Evolutionary conservation across 2,329 filamentous ascomycete species (phyloP).

Genomic region (Rachicladosporium sp.): DNA sequence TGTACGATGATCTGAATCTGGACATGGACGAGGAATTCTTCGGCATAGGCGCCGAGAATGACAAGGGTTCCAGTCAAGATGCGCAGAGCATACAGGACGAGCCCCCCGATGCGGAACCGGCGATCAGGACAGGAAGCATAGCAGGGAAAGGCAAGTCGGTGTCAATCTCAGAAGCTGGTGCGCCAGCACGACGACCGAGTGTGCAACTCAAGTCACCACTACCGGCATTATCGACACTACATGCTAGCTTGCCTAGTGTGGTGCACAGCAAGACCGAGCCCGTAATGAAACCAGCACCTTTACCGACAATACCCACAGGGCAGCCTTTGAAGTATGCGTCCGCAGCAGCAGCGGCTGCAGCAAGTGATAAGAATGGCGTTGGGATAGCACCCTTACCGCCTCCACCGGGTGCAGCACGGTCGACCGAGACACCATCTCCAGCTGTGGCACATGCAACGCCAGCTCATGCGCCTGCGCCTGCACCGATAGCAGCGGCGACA

Average conservation of each 20-base stretch:
- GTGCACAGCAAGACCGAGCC: slow-evolving; percentile 45
- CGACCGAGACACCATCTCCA: slow-evolving; percentile 48
- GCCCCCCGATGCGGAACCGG: slow-evolving; percentile 42
- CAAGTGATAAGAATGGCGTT: slow-evolving; percentile 74
- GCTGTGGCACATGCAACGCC: slow-evolving; percentile 21
- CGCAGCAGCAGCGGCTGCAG: slow-evolving; percentile 83
- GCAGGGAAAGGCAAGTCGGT: slow-evolving; percentile 34
- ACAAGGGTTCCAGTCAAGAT: slow-evolving; percentile 90
- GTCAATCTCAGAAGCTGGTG: slow-evolving; percentile 45
- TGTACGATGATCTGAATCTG: slow-evolving; percentile 90
- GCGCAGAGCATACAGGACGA: slow-evolving; percentile 87
- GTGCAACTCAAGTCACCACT: slow-evolving; percentile 86
- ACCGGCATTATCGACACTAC: slow-evolving; percentile 81
- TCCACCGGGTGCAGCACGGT: slow-evolving; percentile 54
- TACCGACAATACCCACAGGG: slow-evolving; percentile 72
- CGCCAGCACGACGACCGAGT: slow-evolving; percentile 59
- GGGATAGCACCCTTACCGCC: slow-evolving; percentile 90
- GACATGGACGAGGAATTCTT: slow-evolving; percentile 84
- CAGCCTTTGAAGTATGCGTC: slow-evolving; percentile 95
- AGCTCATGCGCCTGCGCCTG: slow-evolving; percentile 30
- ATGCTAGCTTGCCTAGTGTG: slow-evolving; percentile 54
- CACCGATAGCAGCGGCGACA: slow-evolving; percentile 16
- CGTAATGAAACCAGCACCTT: slow-evolving; percentile 82
- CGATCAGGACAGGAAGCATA: slow-evolving; percentile 37
- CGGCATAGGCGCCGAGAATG: slow-evolving; percentile 67